phyloP scores from a whole-genome alignment of 352 stramenopile species.

The Phytophthora tentaculata region DNA sequence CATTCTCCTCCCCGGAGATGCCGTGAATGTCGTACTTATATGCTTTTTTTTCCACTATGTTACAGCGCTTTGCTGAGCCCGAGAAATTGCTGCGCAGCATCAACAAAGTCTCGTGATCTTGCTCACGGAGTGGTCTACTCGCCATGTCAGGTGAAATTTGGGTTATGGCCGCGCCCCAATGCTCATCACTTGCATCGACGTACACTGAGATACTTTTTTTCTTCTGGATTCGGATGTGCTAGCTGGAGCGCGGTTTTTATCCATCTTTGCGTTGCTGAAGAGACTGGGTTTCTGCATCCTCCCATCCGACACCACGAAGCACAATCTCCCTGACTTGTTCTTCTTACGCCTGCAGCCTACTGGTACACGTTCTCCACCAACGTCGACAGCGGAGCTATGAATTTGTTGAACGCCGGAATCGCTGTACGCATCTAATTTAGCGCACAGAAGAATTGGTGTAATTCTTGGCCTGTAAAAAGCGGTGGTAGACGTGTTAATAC shows the following conservation, averaged over 20 bases:
- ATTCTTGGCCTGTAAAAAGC: too few species aligned
- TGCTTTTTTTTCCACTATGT: conserved; percentile 12
- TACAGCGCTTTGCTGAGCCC: conserved; percentile 6
- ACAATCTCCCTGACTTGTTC: background rate
- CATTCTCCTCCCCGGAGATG: too few species aligned
- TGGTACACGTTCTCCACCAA: conserved; percentile 21
- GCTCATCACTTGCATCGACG: background rate
- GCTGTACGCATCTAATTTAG: background rate
- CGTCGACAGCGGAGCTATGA: conserved; percentile 1
- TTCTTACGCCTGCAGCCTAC: background rate
- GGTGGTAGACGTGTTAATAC: background rate
- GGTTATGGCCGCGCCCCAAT: background rate
- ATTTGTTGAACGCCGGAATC: conserved; percentile 20
- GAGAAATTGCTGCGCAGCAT: conserved; percentile 15
- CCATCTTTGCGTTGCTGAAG: conserved; percentile 2
- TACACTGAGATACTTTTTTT: background rate
- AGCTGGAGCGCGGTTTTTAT: conserved; percentile 2
- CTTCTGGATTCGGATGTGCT: background rate
- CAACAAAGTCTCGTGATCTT: conserved; percentile 13
- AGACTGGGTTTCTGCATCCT: background rate
- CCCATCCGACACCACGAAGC: too few species aligned
- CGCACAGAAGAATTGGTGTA: conserved; percentile 6
- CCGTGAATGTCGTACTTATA: too few species aligned
- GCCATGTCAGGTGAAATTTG: background rate
- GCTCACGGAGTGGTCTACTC: background rate